Evolutionary conservation across 1,284 basidiomycete genomes (phyloP), one percentile per base, ranked within the genome.

Genomic region (Farysia itapuensis): DNA sequence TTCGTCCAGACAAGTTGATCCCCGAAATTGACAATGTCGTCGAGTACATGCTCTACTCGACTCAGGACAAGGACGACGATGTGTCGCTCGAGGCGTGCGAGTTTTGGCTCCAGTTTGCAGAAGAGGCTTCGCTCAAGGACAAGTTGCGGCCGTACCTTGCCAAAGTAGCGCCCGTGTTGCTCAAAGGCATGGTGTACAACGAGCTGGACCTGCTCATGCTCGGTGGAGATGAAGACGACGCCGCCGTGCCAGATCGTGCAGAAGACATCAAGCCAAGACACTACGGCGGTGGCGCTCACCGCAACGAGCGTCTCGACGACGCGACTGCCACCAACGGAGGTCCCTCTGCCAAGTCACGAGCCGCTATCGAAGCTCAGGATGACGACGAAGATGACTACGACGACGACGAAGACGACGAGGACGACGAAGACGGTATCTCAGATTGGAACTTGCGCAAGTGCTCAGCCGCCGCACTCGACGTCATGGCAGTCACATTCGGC

Each of bases 381-480:
- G 69, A 90, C 35, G 86, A 86, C 42, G 88, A 90, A 11, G 88
- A 92, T 8, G 67, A 72, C 29, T 85, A 87, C 16, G 87, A 91
- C 50, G 87, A 91, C 47, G 83, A 88, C 39, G 88, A 94, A 54
- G 88, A 89, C 45, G 89, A 92, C 29, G 90, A 93, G 53, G 91
- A 93, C 65, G 91, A 92, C 8, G 94, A 98, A 59, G 94, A 97
- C 72, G 89, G 89, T 80, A 86, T 89, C n/a, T 93, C 91, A 8
- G 92, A 97, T 77, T 99, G 95, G 95, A 98, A 98, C 79, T 81
- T 98, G 58, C 84, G 95, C 63, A 99, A 99, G 80, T 99, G 95
- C 77, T 91, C 91, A 2, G 95, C 95, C 0, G 95, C 95, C 0
- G 95, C 95, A 2, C 81, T 99, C 48, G 95, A 99, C 77, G 94